Conservation (phyloP, 2,329 filamentous ascomycete species). For the Parafenestella ontariensis region DNA sequence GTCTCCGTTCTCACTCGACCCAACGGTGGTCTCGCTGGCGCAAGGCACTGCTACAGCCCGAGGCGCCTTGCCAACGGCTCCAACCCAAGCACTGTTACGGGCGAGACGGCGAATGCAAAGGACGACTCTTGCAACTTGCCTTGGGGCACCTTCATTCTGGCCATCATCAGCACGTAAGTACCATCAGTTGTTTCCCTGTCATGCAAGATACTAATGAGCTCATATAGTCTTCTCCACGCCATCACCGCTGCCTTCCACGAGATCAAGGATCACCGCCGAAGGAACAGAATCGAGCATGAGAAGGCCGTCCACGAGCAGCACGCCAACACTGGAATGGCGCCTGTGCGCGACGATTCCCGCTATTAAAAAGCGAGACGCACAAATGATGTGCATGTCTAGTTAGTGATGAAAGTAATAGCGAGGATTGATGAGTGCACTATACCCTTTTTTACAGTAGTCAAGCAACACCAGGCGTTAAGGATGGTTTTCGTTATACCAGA, state of each 20-base stretch:
- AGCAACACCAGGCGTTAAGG: background rate
- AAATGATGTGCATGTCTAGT: background rate
- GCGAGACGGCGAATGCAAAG: constrained; percentile 17
- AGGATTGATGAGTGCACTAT: background rate
- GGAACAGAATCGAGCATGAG: constrained; percentile 18
- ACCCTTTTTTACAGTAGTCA: background rate
- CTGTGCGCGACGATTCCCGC: background rate
- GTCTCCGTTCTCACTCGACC: constrained; percentile 52
- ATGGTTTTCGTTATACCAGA: background rate
- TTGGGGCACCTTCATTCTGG: constrained; percentile 55
- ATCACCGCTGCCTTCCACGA: constrained; percentile 54
- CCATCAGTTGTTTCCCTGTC: background rate
- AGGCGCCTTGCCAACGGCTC: constrained; percentile 8
- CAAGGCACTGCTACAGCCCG: constrained; percentile 40
- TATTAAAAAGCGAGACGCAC: background rate
- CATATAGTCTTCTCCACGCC: constrained; percentile 51
- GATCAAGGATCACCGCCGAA: constrained; percentile 33
- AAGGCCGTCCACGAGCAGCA: constrained; percentile 13
- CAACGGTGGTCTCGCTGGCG: constrained; percentile 43
- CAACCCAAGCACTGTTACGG: constrained; percentile 13
- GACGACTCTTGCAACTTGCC: constrained; percentile 50
- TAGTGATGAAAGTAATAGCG: background rate
- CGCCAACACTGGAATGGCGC: background rate
- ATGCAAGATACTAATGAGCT: background rate
- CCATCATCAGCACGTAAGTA: constrained; percentile 56